These are phyloP conservation scores for Alternaria arbusti DNA, from an alignment of 2,329 filamentous ascomycete species.

Conservation along the genomic window DNA sequence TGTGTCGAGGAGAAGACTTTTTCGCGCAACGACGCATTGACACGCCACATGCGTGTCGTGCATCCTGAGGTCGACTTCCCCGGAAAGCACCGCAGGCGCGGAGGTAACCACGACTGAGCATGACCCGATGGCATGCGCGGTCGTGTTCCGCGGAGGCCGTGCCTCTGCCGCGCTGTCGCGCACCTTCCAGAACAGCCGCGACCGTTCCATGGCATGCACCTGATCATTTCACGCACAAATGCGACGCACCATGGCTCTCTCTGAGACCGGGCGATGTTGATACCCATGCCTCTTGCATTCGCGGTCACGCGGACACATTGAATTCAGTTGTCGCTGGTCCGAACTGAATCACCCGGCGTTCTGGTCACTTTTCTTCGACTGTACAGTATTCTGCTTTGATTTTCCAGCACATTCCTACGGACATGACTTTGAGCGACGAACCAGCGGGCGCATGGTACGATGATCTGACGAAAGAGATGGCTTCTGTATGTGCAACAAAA, in stretches of 20 bases:
- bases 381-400: conserved; percentile 10
- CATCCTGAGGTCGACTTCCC: conserved; percentile 86
- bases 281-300: background rate
- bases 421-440: conserved; percentile 14
- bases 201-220: conserved; percentile 21
- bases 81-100: conserved; percentile 63
- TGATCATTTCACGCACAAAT: conserved; percentile 4
- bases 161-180: conserved; percentile 9
- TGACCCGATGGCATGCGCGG: conserved; percentile 9
- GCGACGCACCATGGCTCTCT: conserved; percentile 13
- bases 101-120: conserved; percentile 46
- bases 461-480: conserved; percentile 18
- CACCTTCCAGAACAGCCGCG: conserved; percentile 32
- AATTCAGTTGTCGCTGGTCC: conserved; percentile 21
- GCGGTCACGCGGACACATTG: conserved; percentile 3
- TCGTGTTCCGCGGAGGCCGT: conserved; percentile 14
- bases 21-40: conserved; percentile 91
- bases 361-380: background rate
- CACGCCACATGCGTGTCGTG: conserved; percentile 91
- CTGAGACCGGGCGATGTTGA: background rate
- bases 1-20: conserved; percentile 98
- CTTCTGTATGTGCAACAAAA: conserved; percentile 15
- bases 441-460: conserved; percentile 14
- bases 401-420: background rate
- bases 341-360: conserved; percentile 8